A percentile compares a stretch with the other conserved stretches of the same genome.
These are phyloP conservation scores for Ogataea minuta DNA, from an alignment of 805 yeast genomes.

Conservation along the genomic window DNA sequence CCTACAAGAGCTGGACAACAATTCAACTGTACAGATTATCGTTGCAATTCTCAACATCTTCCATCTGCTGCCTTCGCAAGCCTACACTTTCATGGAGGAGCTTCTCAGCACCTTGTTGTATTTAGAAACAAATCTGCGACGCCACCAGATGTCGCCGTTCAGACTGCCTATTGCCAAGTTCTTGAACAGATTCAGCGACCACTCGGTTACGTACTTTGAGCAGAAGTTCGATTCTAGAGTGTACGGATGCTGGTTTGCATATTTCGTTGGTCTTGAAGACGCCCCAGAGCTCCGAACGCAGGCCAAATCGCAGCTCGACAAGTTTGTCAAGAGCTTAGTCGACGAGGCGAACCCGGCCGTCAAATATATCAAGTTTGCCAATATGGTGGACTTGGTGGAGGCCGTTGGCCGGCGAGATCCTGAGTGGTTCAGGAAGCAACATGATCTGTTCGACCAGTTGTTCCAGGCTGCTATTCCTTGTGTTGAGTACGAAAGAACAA, in stretches of 20 bases:
- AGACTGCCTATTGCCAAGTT: slow-evolving; percentile 87
- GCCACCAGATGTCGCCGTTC: slow-evolving; percentile 86
- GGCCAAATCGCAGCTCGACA: slow-evolving; percentile 51
- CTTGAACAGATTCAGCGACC: slow-evolving; percentile 75
- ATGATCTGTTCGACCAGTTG: slow-evolving; percentile 42
- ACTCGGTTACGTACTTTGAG: slow-evolving; percentile 68
- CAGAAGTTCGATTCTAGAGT: slow-evolving; percentile 62
- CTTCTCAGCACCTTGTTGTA: slow-evolving; percentile 71
- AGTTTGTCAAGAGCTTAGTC: slow-evolving; percentile 44
- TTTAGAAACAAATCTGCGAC: slow-evolving; percentile 78
- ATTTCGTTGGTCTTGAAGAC: slow-evolving; percentile 54
- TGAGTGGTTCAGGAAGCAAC: slow-evolving; percentile 60
- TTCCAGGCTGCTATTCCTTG: slow-evolving; percentile 45
- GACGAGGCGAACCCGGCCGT: slow-evolving; percentile 51
- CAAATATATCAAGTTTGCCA: slow-evolving; percentile 66
- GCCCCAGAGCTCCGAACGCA: slow-evolving; percentile 56
- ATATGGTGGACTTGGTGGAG: slow-evolving; percentile 62
- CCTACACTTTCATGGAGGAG: slow-evolving; percentile 88
- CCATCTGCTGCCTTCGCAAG: slow-evolving; percentile 88
- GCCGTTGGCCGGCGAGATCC: slow-evolving; percentile 44
- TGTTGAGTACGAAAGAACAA: slow-evolving; percentile 37
- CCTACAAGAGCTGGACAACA: slow-evolving; percentile 74
- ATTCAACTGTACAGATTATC: slow-evolving; percentile 80
- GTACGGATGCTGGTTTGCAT: slow-evolving; percentile 65
- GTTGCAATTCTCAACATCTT: slow-evolving; percentile 88